Evolutionary conservation across 2,329 filamentous ascomycete genomes (phyloP).

Genomic region (Emergomyces africanus): DNA sequence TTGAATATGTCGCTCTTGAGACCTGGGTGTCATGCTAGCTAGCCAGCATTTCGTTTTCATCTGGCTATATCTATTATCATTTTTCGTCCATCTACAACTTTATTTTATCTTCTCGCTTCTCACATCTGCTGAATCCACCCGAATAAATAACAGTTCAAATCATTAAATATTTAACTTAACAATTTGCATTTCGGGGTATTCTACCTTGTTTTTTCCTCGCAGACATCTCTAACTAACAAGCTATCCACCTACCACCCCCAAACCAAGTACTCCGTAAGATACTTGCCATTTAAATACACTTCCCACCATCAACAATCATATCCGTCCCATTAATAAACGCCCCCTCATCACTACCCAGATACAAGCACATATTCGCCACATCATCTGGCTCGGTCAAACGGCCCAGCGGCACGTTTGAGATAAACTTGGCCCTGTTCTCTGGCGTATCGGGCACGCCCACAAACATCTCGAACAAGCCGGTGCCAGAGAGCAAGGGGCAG

Average conservation of each 20-base stretch:
- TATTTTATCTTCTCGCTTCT: too few relatives aligned
- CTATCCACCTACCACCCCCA: neutral
- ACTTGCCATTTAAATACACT: slow-evolving; percentile 20
- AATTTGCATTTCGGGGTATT: too few relatives aligned
- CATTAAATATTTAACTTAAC: too few relatives aligned
- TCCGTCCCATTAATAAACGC: slow-evolving; percentile 61
- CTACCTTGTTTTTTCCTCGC: too few relatives aligned
- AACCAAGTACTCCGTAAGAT: neutral
- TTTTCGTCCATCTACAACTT: too few relatives aligned
- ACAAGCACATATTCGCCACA: slow-evolving; percentile 58
- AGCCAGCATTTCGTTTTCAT: too few relatives aligned
- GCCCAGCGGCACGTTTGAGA: slow-evolving; percentile 33
- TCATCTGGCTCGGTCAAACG: slow-evolving; percentile 40
- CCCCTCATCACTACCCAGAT: slow-evolving; percentile 58
- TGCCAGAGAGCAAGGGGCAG: slow-evolving; percentile 54
- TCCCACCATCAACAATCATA: slow-evolving; percentile 50
- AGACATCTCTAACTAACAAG: neutral
- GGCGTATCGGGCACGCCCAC: slow-evolving; percentile 31
- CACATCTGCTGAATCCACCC: too few relatives aligned
- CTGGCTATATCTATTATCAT: too few relatives aligned
- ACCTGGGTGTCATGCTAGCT: too few relatives aligned
- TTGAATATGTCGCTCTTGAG: too few relatives aligned
- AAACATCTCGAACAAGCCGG: slow-evolving; percentile 44
- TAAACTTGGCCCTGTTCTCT: slow-evolving; percentile 33
- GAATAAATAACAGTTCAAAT: too few relatives aligned